These are phyloP conservation scores for Mucor irregularis DNA, from an alignment of 371 early-diverging fungal species.

Conservation along the genomic window DNA sequence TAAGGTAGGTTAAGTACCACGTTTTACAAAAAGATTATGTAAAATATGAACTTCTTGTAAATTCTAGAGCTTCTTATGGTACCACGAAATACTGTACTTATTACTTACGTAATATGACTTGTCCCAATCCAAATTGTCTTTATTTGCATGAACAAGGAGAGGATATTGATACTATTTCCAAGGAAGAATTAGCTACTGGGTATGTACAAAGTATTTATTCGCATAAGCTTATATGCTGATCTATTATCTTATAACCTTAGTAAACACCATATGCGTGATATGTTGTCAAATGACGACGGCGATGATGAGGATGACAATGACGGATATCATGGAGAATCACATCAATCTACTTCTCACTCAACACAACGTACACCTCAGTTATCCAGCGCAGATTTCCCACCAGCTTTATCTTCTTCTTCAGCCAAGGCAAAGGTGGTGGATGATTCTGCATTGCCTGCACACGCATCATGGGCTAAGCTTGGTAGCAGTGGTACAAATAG, in stretches of 20 bases:
- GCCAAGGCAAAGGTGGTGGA: conserved; percentile 21
- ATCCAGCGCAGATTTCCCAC: conserved; percentile 11
- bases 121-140: conserved; percentile 82
- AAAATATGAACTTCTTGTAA: no score
- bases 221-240: neutral
- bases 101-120: conserved; percentile 75
- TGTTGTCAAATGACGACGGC: conserved; percentile 12
- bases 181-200: conserved; percentile 51
- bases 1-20: conserved; percentile 53
- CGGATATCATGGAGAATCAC: conserved; percentile 1
- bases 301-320: conserved; percentile 22
- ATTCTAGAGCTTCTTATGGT: conserved; percentile 75
- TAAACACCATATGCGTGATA: conserved; percentile 23
- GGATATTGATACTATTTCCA: conserved; percentile 71
- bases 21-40: no score
- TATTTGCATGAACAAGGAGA: conserved; percentile 89
- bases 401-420: conserved; percentile 6
- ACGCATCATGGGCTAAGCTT: conserved; percentile 64
- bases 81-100: conserved; percentile 91
- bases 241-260: no score
- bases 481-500: conserved; percentile 11
- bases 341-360: neutral
- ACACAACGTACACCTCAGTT: conserved; percentile 14
- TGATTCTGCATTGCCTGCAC: conserved; percentile 60
- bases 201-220: conserved; percentile 13